Conservation (phyloP, 139 green algal species). For the Zygnema cylindricum region DNA sequence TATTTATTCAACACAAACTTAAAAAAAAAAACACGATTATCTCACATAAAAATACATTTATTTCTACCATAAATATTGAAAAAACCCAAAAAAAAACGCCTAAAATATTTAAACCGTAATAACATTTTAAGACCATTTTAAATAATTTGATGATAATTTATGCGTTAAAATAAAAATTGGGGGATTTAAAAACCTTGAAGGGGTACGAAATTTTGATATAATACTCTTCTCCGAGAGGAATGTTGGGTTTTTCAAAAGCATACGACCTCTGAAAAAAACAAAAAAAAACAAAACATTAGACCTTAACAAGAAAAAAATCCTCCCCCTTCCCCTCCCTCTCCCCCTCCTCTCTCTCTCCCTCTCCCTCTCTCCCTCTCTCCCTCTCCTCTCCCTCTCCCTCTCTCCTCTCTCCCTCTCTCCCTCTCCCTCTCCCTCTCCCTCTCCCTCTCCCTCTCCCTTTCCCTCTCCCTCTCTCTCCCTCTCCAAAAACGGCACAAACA, state of each 20-base stretch:
- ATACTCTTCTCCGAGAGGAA: conserved; percentile 86
- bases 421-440: neutral
- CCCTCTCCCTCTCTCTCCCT: too few relatives aligned
- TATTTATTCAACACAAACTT: too few relatives aligned
- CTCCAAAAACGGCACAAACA: too few relatives aligned
- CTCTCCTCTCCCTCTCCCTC: too few relatives aligned
- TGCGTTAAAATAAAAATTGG: neutral
- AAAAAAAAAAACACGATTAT: too few relatives aligned
- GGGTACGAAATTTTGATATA: conserved; percentile 85
- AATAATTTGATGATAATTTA: neutral
- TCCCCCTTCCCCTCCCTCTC: too few relatives aligned
- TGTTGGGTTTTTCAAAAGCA: conserved; percentile 84
- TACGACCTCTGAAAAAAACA: conserved; percentile 76
- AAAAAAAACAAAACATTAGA: neutral
- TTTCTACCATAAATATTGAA: neutral
- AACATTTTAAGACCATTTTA: neutral
- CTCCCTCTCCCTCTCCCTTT: neutral
- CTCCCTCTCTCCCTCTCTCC: too few relatives aligned
- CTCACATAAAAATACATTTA: neutral
- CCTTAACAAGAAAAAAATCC: conserved; percentile 1
- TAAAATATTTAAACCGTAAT: neutral
- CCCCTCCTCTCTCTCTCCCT: too few relatives aligned
- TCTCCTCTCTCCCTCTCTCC: too few relatives aligned
- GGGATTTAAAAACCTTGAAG: conserved; percentile 46
- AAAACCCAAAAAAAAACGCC: neutral